phyloP scores from a whole-genome alignment of 805 yeast species.

The Starmerella gropengiesseri region DNA sequence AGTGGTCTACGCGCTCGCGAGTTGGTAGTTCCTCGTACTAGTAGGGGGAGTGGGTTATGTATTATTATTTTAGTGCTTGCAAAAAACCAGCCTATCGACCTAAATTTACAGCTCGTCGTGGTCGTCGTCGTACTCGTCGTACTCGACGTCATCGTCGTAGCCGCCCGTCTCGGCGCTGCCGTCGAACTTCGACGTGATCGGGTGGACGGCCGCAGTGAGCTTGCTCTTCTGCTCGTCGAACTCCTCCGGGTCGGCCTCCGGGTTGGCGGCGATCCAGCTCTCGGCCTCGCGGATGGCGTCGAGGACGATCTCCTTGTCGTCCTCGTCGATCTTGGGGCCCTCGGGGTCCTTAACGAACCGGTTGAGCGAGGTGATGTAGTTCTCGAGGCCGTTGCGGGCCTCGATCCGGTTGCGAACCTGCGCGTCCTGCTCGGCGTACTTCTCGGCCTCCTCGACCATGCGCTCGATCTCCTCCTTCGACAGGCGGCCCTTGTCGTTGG shows the following conservation, averaged over 20 bases:
- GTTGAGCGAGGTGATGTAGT: constrained; percentile 74
- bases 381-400: constrained; percentile 78
- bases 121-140: constrained; percentile 25
- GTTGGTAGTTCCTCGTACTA: too few relatives aligned
- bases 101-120: constrained; percentile 21
- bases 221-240: constrained; percentile 83
- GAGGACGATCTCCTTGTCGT: constrained; percentile 76
- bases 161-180: constrained; percentile 43
- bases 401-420: constrained; percentile 73
- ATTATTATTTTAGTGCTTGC: too few relatives aligned
- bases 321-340: constrained; percentile 68
- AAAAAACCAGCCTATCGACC: too few relatives aligned
- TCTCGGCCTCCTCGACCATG: constrained; percentile 96
- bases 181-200: constrained; percentile 82
- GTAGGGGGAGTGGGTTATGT: too few relatives aligned
- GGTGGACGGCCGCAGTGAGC: constrained; percentile 72
- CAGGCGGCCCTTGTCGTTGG: constrained; percentile 89
- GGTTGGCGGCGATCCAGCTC: constrained; percentile 78
- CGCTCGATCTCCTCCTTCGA: constrained; percentile 90
- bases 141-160: constrained; percentile 46
- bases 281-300: constrained; percentile 82
- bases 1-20: not conserved
- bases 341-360: constrained; percentile 46
- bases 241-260: constrained; percentile 83
- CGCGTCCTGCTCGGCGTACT: constrained; percentile 84